Evolutionary conservation across 2,329 filamentous ascomycete species (phyloP), one percentile per base, ranked within the genome.

Genomic region (Gaeumannomyces sp.): DNA sequence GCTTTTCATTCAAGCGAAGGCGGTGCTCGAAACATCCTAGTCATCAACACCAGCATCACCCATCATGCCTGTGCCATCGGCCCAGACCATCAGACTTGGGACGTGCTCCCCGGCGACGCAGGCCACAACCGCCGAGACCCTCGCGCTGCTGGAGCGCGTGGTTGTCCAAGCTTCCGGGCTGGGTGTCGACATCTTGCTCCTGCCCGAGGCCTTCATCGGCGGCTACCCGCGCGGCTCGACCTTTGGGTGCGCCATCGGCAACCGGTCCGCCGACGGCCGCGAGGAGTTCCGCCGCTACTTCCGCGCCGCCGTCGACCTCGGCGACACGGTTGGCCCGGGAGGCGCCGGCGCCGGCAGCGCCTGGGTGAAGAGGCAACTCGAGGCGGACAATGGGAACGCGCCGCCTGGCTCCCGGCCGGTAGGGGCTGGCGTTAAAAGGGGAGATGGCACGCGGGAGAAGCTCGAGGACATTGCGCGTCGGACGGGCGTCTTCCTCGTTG

Each of bases 131-230:
- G 62, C 77, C 29, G 78, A 83, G 45, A 96, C 92, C 1, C 83
- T 97, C 64, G 72, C 76, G 8, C 84, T 88, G 50, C 84, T 97
- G 62, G 82, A 87, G 71, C 70, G 75, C 14, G 86, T 90, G 19
- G 88, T 90, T 45, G 78, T 77, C 29, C 77, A 81, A 50, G 93
- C 93, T n/a, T 84, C 88, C 4, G 70, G 74, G 1, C 72, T 78
- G 65, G 70, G 72, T 3, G 77, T 85, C 56, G 81, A 95, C 74
- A 82, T 97, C 62, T 82, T 97, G 33, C 86, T 97, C 63, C 93
- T 97, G 67, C 94, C 94, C 0, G 93, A 98, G 79, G 93, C 93
- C 28, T 97, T 92, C 73, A 83, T 97, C 1, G 94, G 94, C 60
- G 94, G 93, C 1, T 97, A 97, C 73, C 94, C 94, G 25, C 89